Evolutionary conservation across 1,284 basidiomycete species (phyloP).

Genomic region (Polyporus tsugae): DNA sequence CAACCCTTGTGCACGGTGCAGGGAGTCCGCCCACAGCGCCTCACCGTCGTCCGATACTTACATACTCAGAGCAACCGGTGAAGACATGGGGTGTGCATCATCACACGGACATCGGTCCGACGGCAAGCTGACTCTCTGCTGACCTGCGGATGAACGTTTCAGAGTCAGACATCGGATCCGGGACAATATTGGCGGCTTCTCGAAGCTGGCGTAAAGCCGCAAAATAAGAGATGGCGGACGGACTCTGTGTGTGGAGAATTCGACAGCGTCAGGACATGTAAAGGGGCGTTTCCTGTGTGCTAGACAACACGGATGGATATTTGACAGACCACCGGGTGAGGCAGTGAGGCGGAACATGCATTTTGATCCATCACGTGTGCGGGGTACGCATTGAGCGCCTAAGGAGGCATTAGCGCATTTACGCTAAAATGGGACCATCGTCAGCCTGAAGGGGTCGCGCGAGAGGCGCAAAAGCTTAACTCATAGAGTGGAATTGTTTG

Average conservation of each 20-base stretch:
- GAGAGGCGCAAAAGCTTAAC: slow-evolving; percentile 27
- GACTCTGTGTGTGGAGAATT: slow-evolving; percentile 4
- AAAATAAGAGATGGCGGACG: slow-evolving; percentile 18
- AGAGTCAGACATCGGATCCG: neutral
- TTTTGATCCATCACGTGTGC: slow-evolving; percentile 31
- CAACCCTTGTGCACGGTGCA: slow-evolving; percentile 14
- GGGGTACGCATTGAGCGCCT: slow-evolving; percentile 13
- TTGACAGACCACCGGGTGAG: no score
- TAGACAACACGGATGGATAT: neutral
- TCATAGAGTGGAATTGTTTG: slow-evolving; percentile 23
- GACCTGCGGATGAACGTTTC: slow-evolving; percentile 26
- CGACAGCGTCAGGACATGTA: neutral
- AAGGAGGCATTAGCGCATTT: neutral
- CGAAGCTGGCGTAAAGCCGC: slow-evolving; percentile 4
- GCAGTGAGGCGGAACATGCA: neutral
- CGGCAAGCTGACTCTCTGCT: slow-evolving; percentile 15
- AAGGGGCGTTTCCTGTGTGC: neutral
- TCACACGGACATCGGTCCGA: slow-evolving; percentile 32
- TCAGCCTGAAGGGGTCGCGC: neutral
- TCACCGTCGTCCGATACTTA: slow-evolving; percentile 1
- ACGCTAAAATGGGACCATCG: neutral
- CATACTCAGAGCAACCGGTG: slow-evolving; percentile 24
- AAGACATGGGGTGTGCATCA: slow-evolving; percentile 16
- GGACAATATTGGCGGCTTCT: slow-evolving; percentile 5
- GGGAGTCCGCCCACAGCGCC: neutral